phyloP scores from a whole-genome alignment of 495 filamentous ascomycete species.

The Talaromyces nanjingensis region DNA sequence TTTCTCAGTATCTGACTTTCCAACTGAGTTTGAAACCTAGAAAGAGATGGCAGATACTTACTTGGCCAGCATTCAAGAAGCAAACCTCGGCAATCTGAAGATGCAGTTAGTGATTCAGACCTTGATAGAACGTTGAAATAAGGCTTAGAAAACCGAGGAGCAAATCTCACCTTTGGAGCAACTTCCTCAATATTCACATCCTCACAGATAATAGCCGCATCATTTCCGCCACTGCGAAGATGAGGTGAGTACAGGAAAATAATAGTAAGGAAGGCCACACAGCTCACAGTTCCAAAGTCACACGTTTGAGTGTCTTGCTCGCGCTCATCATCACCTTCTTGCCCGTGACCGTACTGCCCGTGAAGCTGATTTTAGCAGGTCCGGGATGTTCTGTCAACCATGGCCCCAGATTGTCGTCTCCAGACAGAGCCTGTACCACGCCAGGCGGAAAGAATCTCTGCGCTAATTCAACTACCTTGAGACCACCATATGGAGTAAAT shows the following conservation, averaged over 20 bases:
- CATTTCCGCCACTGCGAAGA: slow-evolving; percentile 42
- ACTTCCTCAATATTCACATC: slow-evolving; percentile 59
- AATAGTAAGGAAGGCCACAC: too few relatives aligned
- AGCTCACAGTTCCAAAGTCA: slow-evolving; percentile 42
- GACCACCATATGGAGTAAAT: slow-evolving; percentile 60
- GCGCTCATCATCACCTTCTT: slow-evolving; percentile 56
- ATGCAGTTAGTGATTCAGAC: too few relatives aligned
- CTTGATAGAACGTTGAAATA: too few relatives aligned
- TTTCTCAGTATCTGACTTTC: too few relatives aligned
- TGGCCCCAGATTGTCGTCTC: slow-evolving; percentile 58
- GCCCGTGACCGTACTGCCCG: slow-evolving; percentile 58
- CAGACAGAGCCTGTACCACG: slow-evolving; percentile 60
- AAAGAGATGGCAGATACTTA: slow-evolving; percentile 40
- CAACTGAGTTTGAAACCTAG: too few relatives aligned
- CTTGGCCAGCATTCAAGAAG: slow-evolving; percentile 47
- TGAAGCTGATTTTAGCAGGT: slow-evolving; percentile 64
- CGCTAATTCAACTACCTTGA: slow-evolving; percentile 59
- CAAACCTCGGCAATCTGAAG: slow-evolving; percentile 38
- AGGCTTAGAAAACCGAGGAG: too few relatives aligned
- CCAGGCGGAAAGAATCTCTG: slow-evolving; percentile 56
- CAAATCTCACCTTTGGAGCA: slow-evolving; percentile 25
- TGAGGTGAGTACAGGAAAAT: too few relatives aligned
- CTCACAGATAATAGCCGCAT: slow-evolving; percentile 56
- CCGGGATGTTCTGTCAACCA: slow-evolving; percentile 50
- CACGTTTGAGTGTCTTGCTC: slow-evolving; percentile 55